Evolutionary conservation across 768 basidiomycete species (phyloP).

Genomic region (Tulasnella calospora): DNA sequence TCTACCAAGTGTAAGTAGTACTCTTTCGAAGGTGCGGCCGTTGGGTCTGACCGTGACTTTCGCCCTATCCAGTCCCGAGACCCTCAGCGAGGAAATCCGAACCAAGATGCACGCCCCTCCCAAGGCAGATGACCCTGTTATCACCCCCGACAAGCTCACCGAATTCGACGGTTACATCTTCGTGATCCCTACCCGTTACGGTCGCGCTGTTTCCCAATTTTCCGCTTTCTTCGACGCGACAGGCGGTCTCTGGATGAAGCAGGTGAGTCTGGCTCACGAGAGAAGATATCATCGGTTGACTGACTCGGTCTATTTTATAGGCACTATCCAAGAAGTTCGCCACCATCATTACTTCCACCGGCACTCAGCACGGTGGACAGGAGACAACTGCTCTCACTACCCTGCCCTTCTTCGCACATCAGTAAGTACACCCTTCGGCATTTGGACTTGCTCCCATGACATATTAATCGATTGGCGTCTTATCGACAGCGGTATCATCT

Average conservation of each 20-base stretch:
- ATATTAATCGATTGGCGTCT: conserved; percentile 23
- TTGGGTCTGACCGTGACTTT: conserved; percentile 42
- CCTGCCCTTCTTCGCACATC: conserved; percentile 22
- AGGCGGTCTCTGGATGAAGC: conserved; percentile 34
- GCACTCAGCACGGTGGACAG: conserved; percentile 39
- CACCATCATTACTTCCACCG: conserved; percentile 37
- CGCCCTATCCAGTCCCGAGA: conserved; percentile 40
- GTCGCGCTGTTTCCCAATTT: conserved; percentile 39
- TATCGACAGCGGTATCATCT: conserved; percentile 38
- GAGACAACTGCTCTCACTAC: conserved; percentile 39
- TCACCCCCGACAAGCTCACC: conserved; percentile 37
- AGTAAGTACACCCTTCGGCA: conserved; percentile 1
- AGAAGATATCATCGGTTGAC: background rate
- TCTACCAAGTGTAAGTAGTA: conserved; percentile 35
- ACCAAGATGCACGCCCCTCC: conserved; percentile 37
- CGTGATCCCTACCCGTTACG: conserved; percentile 37
- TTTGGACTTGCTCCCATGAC: background rate
- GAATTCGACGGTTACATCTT: conserved; percentile 38
- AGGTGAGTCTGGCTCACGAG: background rate
- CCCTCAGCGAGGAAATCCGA: conserved; percentile 38
- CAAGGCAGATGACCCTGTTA: conserved; percentile 36
- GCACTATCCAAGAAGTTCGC: conserved; percentile 38
- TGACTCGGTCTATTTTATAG: conserved; percentile 26
- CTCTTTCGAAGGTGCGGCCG: background rate
- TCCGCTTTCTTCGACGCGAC: conserved; percentile 40